These are phyloP conservation scores for Diaporthe amygdali DNA, from an alignment of 2,329 filamentous ascomycete species.

Conservation along the genomic window DNA sequence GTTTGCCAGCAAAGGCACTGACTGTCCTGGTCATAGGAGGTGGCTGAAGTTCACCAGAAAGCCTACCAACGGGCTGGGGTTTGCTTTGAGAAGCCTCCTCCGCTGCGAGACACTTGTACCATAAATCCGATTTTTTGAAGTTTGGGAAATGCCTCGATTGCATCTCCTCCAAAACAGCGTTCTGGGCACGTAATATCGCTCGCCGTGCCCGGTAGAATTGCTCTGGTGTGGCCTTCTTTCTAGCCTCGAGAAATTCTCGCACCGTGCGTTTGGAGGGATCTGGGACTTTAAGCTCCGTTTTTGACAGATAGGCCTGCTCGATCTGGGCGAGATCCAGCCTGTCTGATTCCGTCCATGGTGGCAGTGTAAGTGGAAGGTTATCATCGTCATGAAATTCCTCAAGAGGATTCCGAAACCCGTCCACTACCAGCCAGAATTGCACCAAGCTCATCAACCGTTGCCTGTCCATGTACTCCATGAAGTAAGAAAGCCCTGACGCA, in stretches of 20 bases:
- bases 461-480: constrained; percentile 99
- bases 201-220: constrained; percentile 86
- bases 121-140: constrained; percentile 93
- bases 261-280: constrained; percentile 73
- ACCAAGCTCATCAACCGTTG: constrained; percentile 85
- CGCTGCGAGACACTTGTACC: constrained; percentile 93
- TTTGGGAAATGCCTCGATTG: constrained; percentile 78
- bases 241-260: constrained; percentile 78
- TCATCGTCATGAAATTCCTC: constrained; percentile 81
- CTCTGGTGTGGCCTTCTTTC: constrained; percentile 74
- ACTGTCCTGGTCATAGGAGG: constrained; percentile 18
- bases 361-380: constrained; percentile 63
- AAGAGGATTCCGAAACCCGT: constrained; percentile 91
- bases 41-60: constrained; percentile 10
- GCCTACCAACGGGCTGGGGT: constrained; percentile 18
- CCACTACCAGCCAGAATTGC: constrained; percentile 98
- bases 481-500: constrained; percentile 90
- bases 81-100: constrained; percentile 67
- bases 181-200: constrained; percentile 83
- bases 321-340: constrained; percentile 89
- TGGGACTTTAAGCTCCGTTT: constrained; percentile 79
- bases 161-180: constrained; percentile 82
- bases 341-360: constrained; percentile 82
- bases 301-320: constrained; percentile 85
- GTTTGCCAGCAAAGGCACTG: constrained; percentile 39